phyloP scores from a whole-genome alignment of 2,329 filamentous ascomycete species.

The Colletotrichum echinochloae region DNA sequence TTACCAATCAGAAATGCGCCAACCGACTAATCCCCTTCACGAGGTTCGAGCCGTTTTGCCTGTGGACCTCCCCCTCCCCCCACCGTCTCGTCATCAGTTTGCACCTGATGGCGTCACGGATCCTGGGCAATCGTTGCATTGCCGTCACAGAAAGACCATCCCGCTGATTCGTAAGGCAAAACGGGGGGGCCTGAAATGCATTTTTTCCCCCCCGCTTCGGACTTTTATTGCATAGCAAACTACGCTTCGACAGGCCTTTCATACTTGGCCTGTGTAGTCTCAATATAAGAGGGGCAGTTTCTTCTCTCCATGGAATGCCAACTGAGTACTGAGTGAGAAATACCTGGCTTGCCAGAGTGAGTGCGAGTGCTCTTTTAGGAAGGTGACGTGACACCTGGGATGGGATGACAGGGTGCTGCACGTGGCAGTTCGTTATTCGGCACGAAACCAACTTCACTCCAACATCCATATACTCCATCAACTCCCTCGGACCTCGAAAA shows the following conservation, averaged over 20 bases:
- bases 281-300: too few relatives aligned
- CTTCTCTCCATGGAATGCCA: too few relatives aligned
- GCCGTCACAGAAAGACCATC: background rate
- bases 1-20: background rate
- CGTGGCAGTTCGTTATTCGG: background rate
- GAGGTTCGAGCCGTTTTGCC: background rate
- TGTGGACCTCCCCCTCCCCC: too few relatives aligned
- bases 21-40: too few relatives aligned
- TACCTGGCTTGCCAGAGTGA: too few relatives aligned
- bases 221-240: too few relatives aligned
- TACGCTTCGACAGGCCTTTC: too few relatives aligned
- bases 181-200: background rate
- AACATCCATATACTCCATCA: background rate
- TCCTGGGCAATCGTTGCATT: background rate
- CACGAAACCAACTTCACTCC: background rate
- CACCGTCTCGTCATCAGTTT: background rate
- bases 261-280: too few relatives aligned
- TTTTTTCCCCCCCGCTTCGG: too few relatives aligned
- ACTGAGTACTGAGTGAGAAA: background rate
- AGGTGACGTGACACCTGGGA: conserved; percentile 2
- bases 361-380: background rate
- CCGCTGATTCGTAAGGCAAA: background rate
- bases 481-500: background rate
- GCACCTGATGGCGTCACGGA: background rate
- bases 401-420: background rate